Conservation (phyloP, 2,329 filamentous ascomycete species). For the Sordariomycetes sp. region DNA sequence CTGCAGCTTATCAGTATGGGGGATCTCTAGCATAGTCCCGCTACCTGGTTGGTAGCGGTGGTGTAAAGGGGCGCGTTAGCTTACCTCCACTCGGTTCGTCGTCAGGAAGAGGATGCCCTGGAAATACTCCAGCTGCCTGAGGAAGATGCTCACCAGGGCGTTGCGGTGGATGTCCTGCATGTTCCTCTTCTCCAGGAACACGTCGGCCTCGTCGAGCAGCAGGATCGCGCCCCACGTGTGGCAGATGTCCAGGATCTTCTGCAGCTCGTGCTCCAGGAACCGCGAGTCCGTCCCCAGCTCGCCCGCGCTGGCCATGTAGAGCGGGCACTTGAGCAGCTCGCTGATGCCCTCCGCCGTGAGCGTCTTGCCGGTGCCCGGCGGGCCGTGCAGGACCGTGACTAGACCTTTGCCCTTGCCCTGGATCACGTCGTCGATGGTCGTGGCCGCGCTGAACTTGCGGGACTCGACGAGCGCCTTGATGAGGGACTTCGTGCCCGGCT, state of each 20-base stretch:
- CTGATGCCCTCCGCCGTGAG: slow-evolving; percentile 81
- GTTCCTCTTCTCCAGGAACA: slow-evolving; percentile 75
- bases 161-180: slow-evolving; percentile 81
- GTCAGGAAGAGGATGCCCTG: slow-evolving; percentile 86
- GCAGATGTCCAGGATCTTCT: slow-evolving; percentile 78
- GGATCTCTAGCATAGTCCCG: slow-evolving; percentile 3
- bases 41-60: background rate
- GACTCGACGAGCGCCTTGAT: slow-evolving; percentile 72
- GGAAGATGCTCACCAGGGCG: slow-evolving; percentile 77
- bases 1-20: slow-evolving; percentile 19
- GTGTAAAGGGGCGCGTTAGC: slow-evolving; percentile 9
- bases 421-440: slow-evolving; percentile 76
- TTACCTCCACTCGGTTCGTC: slow-evolving; percentile 71
- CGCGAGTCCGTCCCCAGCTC: slow-evolving; percentile 73
- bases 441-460: slow-evolving; percentile 72
- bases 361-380: slow-evolving; percentile 82
- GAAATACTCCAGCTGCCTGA: slow-evolving; percentile 83
- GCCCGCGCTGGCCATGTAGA: slow-evolving; percentile 77
- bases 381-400: slow-evolving; percentile 72
- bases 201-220: slow-evolving; percentile 77
- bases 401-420: slow-evolving; percentile 81
- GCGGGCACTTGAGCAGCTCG: slow-evolving; percentile 69
- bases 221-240: slow-evolving; percentile 81
- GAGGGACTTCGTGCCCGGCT: slow-evolving; percentile 50
- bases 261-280: slow-evolving; percentile 65